Base-by-base conservation (phyloP, 331 rosid species). In the Pyrus hybrid region DNA sequence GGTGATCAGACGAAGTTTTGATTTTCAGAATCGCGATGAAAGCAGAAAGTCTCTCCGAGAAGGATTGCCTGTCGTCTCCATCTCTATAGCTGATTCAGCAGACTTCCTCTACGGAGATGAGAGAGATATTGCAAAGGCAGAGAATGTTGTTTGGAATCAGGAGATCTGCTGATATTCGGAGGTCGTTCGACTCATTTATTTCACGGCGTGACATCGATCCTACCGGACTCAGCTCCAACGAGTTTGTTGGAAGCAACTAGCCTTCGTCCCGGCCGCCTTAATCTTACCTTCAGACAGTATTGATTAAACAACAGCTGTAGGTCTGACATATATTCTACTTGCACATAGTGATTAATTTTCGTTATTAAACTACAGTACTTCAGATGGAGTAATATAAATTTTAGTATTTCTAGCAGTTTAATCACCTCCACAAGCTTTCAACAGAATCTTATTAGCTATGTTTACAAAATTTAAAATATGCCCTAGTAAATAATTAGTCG, bases 161-260 rank as follows among this genome's bases (percentile, higher is more conserved):
- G 94, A 49, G 91, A 88, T 79, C 88, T 88, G 33, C 35, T 93
- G 61, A 85, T 93, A 75, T 90, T 93, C 70, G 98, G 96, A 41
- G 95, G 93, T 7, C 76, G 56, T 57, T 85, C 96, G 16, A 79
- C 95, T 35, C 91, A 47, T 67, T 72, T 90, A 23, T 89, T 79
- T 80, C 98, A 93, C 78, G 93, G 96, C 68, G 93, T 93, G 18
- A 63, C 88, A 25, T 85, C 87, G 28, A 80, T 90, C 63, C 28
- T 87, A 51, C 85, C 85, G 49, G 74, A 87, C 53, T 87, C 90
- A 13, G 92, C 96, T 3, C 98, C 95, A 6, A 3, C 65, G 12
- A 35, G 56, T 23, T 77, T 89, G 81, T 60, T 86, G 12, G 28
- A 53, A 60, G 86, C 80, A 67, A 69, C 90, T 3, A 3, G 69